A percentile compares a stretch with the other conserved stretches of the same genome.
Conservation (phyloP, 768 basidiomycete species). For the Hericium alpestre region DNA sequence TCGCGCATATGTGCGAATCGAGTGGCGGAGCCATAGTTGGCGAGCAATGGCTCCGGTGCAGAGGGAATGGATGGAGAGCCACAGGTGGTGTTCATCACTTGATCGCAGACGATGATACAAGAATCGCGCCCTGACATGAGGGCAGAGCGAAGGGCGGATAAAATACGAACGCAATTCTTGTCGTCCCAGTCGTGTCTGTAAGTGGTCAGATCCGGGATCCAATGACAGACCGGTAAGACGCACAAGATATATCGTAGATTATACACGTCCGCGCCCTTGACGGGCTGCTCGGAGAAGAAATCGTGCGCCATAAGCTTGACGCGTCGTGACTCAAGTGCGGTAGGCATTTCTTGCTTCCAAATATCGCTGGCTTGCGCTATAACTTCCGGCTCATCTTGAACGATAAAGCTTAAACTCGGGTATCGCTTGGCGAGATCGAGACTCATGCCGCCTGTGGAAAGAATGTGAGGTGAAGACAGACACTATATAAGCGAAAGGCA, state of each 20-base stretch:
- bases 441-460: not conserved
- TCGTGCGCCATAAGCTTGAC: not conserved
- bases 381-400: not conserved
- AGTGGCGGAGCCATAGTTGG: constrained; percentile 6
- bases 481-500: not conserved
- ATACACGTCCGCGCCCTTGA: not conserved
- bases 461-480: not conserved
- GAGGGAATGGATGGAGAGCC: not conserved
- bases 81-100: not conserved
- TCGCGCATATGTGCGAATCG: constrained; percentile 4
- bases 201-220: not conserved
- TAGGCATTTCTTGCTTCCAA: not conserved
- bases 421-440: not conserved
- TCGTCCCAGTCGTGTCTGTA: not conserved
- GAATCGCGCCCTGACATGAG: not conserved
- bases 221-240: not conserved
- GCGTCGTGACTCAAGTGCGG: not conserved
- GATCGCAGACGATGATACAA: not conserved
- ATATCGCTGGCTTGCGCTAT: not conserved
- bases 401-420: not conserved
- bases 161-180: not conserved
- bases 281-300: not conserved
- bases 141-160: not conserved
- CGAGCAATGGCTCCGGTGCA: not conserved
- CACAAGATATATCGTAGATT: not conserved